Evolutionary conservation across 2,329 filamentous ascomycete species (phyloP).

Genomic region (Diplodia scrobiculata): DNA sequence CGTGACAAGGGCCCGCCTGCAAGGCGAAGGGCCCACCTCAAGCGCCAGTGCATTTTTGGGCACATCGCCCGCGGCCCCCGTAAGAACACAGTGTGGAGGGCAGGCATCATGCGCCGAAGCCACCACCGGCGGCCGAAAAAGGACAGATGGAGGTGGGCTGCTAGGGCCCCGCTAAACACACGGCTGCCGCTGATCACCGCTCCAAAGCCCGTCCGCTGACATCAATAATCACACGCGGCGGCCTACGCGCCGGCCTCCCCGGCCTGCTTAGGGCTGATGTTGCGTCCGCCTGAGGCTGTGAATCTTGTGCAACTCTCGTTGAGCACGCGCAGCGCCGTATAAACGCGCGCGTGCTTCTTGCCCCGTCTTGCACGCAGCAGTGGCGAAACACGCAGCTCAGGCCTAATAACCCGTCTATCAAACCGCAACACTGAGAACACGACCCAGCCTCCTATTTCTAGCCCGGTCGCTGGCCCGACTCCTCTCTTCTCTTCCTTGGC

Average conservation of each 20-base stretch:
- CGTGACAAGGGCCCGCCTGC: neutral
- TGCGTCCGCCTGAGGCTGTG: conserved; percentile 14
- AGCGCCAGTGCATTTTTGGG: conserved; percentile 18
- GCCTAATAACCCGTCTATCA: conserved; percentile 11
- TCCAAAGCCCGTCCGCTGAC: conserved; percentile 14
- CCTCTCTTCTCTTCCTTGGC: neutral
- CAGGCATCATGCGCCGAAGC: conserved; percentile 19
- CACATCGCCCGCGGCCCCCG: neutral
- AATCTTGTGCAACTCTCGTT: neutral
- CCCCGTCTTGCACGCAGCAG: neutral
- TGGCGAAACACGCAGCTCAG: conserved; percentile 8
- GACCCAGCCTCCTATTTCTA: conserved; percentile 6
- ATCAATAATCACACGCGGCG: conserved; percentile 6
- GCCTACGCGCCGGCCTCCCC: neutral
- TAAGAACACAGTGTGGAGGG: neutral
- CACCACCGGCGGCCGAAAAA: neutral
- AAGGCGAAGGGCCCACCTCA: conserved; percentile 1
- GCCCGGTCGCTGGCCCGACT: neutral
- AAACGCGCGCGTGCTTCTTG: conserved; percentile 16
- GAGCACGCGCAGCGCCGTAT: neutral
- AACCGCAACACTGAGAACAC: conserved; percentile 11
- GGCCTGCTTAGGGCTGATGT: conserved; percentile 2
- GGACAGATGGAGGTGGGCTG: neutral
- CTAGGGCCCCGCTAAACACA: neutral
- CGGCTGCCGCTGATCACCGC: neutral